phyloP scores from a whole-genome alignment of 805 yeast species.

The Suhomyces vadensis region DNA sequence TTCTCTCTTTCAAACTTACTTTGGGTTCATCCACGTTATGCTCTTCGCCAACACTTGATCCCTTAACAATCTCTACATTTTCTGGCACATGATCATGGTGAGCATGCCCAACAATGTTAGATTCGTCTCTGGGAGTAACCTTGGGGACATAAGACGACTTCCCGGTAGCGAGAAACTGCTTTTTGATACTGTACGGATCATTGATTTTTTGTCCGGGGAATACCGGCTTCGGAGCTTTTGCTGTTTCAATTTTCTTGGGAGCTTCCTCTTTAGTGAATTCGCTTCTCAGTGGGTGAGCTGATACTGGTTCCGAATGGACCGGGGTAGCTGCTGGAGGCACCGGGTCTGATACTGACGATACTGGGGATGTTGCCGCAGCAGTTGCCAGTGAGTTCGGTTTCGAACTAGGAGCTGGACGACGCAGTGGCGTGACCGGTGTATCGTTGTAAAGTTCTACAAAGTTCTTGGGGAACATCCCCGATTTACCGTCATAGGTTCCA shows the following conservation, averaged over 20 bases:
- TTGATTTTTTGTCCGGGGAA: constrained; percentile 35
- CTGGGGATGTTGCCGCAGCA: too few relatives aligned
- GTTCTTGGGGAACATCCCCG: constrained; percentile 86
- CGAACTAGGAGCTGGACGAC: constrained; percentile 9
- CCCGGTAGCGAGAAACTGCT: constrained; percentile 55
- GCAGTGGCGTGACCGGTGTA: constrained; percentile 7
- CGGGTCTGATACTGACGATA: not conserved
- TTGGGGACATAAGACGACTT: constrained; percentile 62
- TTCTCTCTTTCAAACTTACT: constrained; percentile 82
- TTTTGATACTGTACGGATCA: constrained; percentile 52
- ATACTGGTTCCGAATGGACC: not conserved
- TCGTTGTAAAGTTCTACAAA: constrained; percentile 57
- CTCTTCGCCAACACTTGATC: constrained; percentile 27
- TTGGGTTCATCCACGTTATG: constrained; percentile 63
- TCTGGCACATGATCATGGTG: constrained; percentile 25
- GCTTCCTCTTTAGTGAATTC: not conserved
- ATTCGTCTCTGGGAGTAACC: constrained; percentile 41
- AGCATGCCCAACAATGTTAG: constrained; percentile 31
- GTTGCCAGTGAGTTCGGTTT: constrained; percentile 9
- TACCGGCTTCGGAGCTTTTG: constrained; percentile 21
- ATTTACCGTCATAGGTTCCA: constrained; percentile 63
- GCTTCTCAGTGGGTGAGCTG: too few relatives aligned
- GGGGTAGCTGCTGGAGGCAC: not conserved
- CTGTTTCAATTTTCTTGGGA: not conserved
- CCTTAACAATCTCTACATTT: constrained; percentile 26